These are phyloP conservation scores for Pythium inflatum DNA, from an alignment of 352 stramenopile species.

Conservation along the genomic window DNA sequence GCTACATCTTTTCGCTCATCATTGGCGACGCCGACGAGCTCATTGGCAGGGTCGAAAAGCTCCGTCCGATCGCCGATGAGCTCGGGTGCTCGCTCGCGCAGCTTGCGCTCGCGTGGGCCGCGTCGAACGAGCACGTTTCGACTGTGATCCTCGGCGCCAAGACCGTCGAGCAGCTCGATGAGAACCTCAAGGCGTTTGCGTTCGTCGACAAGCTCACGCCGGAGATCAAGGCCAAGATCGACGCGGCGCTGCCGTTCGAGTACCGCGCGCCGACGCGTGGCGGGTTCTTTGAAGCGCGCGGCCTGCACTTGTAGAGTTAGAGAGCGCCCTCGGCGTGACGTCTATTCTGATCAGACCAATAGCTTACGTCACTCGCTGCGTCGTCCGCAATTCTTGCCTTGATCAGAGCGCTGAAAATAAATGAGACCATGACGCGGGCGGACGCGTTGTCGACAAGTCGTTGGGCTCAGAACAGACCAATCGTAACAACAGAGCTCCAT, in stretches of 20 bases:
- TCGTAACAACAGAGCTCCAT: no score
- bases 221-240: slow-evolving; percentile 49
- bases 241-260: slow-evolving; percentile 43
- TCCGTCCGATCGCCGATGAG: slow-evolving; percentile 40
- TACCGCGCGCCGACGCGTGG: slow-evolving; percentile 24
- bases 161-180: slow-evolving; percentile 43
- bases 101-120: slow-evolving; percentile 50
- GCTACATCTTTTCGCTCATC: slow-evolving; percentile 22
- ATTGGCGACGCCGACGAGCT: slow-evolving; percentile 25
- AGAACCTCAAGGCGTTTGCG: slow-evolving; percentile 57
- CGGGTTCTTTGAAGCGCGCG: slow-evolving; percentile 12
- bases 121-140: slow-evolving; percentile 49
- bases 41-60: slow-evolving; percentile 25
- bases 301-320: slow-evolving; percentile 20
- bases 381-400: no score
- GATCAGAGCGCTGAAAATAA: no score
- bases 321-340: no score
- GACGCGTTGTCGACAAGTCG: no score
- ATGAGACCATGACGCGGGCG: no score
- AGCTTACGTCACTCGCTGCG: no score
- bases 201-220: slow-evolving; percentile 48
- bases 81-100: slow-evolving; percentile 46
- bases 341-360: no score
- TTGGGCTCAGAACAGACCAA: no score
- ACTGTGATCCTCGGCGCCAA: slow-evolving; percentile 52